Evolutionary conservation across 2,329 filamentous ascomycete genomes (phyloP).

Genomic region (Paecilomyces sp.): DNA sequence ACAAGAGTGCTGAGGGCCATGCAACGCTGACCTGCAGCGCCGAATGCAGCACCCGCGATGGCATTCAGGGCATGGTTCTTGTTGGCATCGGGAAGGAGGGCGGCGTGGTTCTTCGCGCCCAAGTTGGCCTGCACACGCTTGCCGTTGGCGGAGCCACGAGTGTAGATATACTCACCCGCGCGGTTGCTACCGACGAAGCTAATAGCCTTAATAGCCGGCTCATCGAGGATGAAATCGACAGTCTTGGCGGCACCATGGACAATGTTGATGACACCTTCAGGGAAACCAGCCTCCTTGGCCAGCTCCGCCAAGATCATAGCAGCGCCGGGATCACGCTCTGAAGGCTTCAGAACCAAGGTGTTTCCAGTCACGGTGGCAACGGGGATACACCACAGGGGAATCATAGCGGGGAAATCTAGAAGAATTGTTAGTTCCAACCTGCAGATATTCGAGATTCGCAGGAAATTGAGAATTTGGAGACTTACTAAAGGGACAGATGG

Average conservation of each 20-base stretch:
- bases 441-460: neutral
- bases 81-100: slow-evolving; percentile 58
- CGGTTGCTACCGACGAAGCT: slow-evolving; percentile 60
- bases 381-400: slow-evolving; percentile 61
- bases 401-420: slow-evolving; percentile 62
- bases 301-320: slow-evolving; percentile 57
- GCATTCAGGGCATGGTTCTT: slow-evolving; percentile 60
- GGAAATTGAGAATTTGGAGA: slow-evolving; percentile 7
- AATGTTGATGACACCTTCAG: slow-evolving; percentile 57
- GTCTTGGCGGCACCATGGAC: slow-evolving; percentile 56
- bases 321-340: slow-evolving; percentile 55
- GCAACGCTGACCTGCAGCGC: slow-evolving; percentile 59
- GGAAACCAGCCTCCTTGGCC: slow-evolving; percentile 54
- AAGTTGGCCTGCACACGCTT: slow-evolving; percentile 62
- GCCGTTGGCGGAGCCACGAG: slow-evolving; percentile 53
- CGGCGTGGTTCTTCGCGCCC: slow-evolving; percentile 61
- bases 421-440: slow-evolving; percentile 12
- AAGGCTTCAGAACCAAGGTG: slow-evolving; percentile 56
- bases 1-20: slow-evolving; percentile 60
- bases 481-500: slow-evolving; percentile 61
- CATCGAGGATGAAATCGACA: slow-evolving; percentile 59
- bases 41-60: slow-evolving; percentile 60
- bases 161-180: slow-evolving; percentile 60
- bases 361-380: slow-evolving; percentile 57
- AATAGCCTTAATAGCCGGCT: slow-evolving; percentile 59